phyloP scores from a whole-genome alignment of 2,329 filamentous ascomycete species.

The Pestalotiopsis sp. region DNA sequence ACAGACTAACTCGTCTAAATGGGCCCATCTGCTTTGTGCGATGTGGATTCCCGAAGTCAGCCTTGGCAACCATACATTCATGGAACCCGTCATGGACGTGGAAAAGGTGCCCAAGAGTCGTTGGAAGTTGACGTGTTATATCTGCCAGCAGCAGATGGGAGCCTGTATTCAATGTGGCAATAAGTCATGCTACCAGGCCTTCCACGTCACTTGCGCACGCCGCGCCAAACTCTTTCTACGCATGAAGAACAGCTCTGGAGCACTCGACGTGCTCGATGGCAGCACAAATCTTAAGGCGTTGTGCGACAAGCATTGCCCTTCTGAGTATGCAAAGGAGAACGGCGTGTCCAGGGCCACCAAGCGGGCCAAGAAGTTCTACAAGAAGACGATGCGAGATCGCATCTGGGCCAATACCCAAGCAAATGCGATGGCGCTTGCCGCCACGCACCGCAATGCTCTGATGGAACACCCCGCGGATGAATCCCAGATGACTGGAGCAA shows the following conservation, averaged over 20 bases:
- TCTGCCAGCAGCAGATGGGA: conserved; percentile 96
- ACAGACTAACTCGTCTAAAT: conserved; percentile 93
- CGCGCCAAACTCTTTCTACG: conserved; percentile 86
- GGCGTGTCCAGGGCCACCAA: conserved; percentile 78
- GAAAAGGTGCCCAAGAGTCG: conserved; percentile 95
- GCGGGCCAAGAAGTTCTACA: conserved; percentile 88
- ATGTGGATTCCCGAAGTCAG: conserved; percentile 99
- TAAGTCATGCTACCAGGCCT: conserved; percentile 95
- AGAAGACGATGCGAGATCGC: conserved; percentile 82
- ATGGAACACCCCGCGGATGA: conserved; percentile 78
- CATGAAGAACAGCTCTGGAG: conserved; percentile 92
- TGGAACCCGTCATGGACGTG: conserved; percentile 97
- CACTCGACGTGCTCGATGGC: conserved; percentile 75
- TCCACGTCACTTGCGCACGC: conserved; percentile 94
- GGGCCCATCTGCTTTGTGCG: conserved; percentile 94
- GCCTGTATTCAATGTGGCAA: conserved; percentile 98
- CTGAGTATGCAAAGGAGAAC: conserved; percentile 86
- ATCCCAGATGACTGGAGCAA: conserved; percentile 80
- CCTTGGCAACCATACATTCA: conserved; percentile 93
- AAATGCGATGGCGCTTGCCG: conserved; percentile 79
- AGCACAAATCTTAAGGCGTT: conserved; percentile 88
- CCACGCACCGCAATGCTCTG: conserved; percentile 65
- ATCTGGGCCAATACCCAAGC: conserved; percentile 92
- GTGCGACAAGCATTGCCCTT: conserved; percentile 92
- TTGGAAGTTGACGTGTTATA: conserved; percentile 94